Conservation (phyloP, 2,329 filamentous ascomycete species). For the Apiospora saccharicola region DNA sequence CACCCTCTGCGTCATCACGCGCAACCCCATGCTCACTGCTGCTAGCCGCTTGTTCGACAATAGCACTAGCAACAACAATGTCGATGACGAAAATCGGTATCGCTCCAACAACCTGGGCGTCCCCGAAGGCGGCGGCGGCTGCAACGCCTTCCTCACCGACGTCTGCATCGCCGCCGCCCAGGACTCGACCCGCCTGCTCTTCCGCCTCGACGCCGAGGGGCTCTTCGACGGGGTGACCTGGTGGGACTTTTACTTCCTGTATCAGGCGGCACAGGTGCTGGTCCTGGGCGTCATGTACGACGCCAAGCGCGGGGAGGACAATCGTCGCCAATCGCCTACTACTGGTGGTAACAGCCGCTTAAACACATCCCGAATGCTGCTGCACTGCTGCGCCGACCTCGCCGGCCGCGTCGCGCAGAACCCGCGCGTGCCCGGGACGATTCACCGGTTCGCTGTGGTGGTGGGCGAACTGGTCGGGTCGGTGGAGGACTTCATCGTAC, state of each 20-base stretch:
- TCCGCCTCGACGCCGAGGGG: conserved; percentile 44
- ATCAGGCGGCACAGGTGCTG: conserved; percentile 46
- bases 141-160: conserved; percentile 43
- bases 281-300: conserved; percentile 47
- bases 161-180: conserved; percentile 47
- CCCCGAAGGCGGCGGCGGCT: conserved; percentile 38
- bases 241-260: conserved; percentile 50
- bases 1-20: conserved; percentile 46
- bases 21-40: conserved; percentile 47
- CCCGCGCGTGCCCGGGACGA: conserved; percentile 15
- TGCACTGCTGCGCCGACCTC: not conserved
- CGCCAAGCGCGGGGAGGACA: conserved; percentile 31
- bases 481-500: not conserved
- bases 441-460: conserved; percentile 13
- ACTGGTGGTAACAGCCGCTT: too few relatives aligned
- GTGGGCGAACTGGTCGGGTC: not conserved
- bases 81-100: not conserved
- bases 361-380: not conserved
- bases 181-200: conserved; percentile 41
- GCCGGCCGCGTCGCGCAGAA: conserved; percentile 7
- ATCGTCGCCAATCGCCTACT: not conserved
- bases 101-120: conserved; percentile 35
- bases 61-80: not conserved
- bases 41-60: conserved; percentile 31
- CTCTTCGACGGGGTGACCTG: conserved; percentile 49